Evolutionary conservation across 2,329 filamentous ascomycete genomes (phyloP), one percentile per base, ranked within the genome.

Genomic region (Arthroderma sp.): DNA sequence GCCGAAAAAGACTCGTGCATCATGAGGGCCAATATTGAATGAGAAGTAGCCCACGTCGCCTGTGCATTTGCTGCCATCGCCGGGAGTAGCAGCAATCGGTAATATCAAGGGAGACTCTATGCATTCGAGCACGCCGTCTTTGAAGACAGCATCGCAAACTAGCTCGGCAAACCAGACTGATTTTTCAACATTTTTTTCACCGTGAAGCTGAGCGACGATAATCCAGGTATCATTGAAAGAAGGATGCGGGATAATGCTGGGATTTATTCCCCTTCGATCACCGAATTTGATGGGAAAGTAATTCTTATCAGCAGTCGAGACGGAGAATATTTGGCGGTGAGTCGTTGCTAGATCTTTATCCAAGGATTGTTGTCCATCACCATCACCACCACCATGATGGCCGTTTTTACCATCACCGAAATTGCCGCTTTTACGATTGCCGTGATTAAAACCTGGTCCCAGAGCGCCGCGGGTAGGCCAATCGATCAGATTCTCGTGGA

Each of bases 181-280:
- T 3, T 56, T 52, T 6, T 58, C 48, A 22, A 51, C 50, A n/a
- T 48, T 43, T 22, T 50, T 49, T 8, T 62, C 11, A 15, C 11
- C 57, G 15, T 62, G 54, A 42, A 62, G 60, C 53, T 77, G 74
- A 3, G 71, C 72, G 3, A 74, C 65, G 27, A 77, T 64, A 48
- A 72, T 68, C 65, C 68, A 78, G 1, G 64, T 70, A 36, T 73
- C 56, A 2, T 64, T 57, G 5, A 64, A 53, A 1, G 53, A 58
- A 2, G 73, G 74, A 53, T 78, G 75, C 0, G 75, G 73, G 34
- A 78, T 66, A 50, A 78, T 68, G 56, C 73, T 78, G 10, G 75
- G 74, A 48, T 78, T 78, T 46, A 72, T 66, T 30, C 64, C 63
- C 5, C 53, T 44, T 4, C 62, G 52, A 31, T 57, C 56, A 10